Conservation (phyloP, 805 yeast species). For the Lipomyces yamanashiensis region DNA sequence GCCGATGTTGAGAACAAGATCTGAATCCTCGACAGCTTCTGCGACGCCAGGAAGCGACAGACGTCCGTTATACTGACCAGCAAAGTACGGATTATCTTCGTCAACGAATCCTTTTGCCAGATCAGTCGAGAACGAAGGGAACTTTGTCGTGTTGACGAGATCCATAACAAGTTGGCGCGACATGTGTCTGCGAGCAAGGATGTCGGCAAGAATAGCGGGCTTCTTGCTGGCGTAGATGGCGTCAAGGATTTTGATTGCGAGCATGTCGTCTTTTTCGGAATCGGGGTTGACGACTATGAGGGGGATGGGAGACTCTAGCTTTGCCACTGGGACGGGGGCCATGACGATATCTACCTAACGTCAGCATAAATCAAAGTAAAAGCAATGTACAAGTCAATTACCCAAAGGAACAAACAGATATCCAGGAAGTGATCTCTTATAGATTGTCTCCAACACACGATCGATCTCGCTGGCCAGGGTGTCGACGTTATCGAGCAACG, state of each 20-base stretch:
- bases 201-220: slow-evolving; percentile 76
- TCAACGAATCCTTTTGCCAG: slow-evolving; percentile 76
- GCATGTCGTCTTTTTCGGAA: slow-evolving; percentile 42
- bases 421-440: slow-evolving; percentile 73
- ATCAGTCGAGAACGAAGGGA: slow-evolving; percentile 61
- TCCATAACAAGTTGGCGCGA: slow-evolving; percentile 53
- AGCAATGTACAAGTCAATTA: slow-evolving; percentile 48
- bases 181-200: slow-evolving; percentile 66
- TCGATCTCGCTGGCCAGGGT: slow-evolving; percentile 69
- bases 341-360: slow-evolving; percentile 25
- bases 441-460: slow-evolving; percentile 60
- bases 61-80: slow-evolving; percentile 75
- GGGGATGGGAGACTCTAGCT: slow-evolving; percentile 47
- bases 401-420: slow-evolving; percentile 79
- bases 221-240: slow-evolving; percentile 56
- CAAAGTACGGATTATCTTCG: slow-evolving; percentile 66
- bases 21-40: slow-evolving; percentile 59
- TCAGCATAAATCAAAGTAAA: slow-evolving; percentile 38
- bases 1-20: slow-evolving; percentile 74
- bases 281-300: slow-evolving; percentile 43
- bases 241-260: slow-evolving; percentile 54
- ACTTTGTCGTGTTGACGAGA: slow-evolving; percentile 55
- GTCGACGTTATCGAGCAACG: slow-evolving; percentile 52
- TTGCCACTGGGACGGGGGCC: slow-evolving; percentile 40
- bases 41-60: slow-evolving; percentile 56